Evolutionary conservation across 352 stramenopile species (phyloP).

Genomic region (Globisporangium echinulatum): DNA sequence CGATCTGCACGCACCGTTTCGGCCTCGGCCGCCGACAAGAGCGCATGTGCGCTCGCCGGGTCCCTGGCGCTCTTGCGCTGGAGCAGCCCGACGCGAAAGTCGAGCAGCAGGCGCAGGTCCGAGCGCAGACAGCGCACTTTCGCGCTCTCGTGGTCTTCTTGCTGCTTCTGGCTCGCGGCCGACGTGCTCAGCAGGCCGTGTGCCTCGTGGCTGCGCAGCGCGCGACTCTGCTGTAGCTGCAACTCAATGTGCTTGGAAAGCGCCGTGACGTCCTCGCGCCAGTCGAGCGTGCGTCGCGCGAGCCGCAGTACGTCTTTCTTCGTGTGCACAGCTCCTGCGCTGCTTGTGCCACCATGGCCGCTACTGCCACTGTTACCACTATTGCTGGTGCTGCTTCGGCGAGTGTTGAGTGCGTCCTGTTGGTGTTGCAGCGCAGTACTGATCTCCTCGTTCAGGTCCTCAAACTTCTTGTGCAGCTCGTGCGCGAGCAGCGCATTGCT

Average conservation of each 20-base stretch:
- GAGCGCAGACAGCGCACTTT: slow-evolving; percentile 47
- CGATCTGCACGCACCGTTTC: slow-evolving; percentile 26
- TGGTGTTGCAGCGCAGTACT: slow-evolving; percentile 40
- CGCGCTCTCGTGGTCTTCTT: slow-evolving; percentile 46
- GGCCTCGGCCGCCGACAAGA: slow-evolving; percentile 17
- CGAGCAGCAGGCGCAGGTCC: slow-evolving; percentile 55
- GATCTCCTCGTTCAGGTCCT: slow-evolving; percentile 68
- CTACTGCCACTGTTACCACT: slow-evolving; percentile 7
- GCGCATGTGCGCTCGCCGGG: slow-evolving; percentile 3
- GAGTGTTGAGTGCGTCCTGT: slow-evolving; percentile 26
- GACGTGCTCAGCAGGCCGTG: slow-evolving; percentile 40
- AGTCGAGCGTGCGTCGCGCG: slow-evolving; percentile 49
- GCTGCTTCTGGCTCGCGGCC: slow-evolving; percentile 24
- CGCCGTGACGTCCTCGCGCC: slow-evolving; percentile 63
- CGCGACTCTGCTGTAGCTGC: slow-evolving; percentile 64
- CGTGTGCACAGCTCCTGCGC: slow-evolving; percentile 8
- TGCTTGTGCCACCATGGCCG: background rate
- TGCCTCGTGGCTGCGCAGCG: slow-evolving; percentile 47
- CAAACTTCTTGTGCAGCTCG: slow-evolving; percentile 70
- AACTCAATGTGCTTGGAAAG: slow-evolving; percentile 69
- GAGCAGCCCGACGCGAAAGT: slow-evolving; percentile 45
- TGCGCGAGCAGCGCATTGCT: slow-evolving; percentile 54
- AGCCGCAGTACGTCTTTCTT: slow-evolving; percentile 45
- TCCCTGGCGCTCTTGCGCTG: slow-evolving; percentile 19
- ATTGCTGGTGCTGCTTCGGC: slow-evolving; percentile 3